These are phyloP conservation scores for Salix exigua DNA, from an alignment of 345 rosid genomes.

Conservation along the genomic window DNA sequence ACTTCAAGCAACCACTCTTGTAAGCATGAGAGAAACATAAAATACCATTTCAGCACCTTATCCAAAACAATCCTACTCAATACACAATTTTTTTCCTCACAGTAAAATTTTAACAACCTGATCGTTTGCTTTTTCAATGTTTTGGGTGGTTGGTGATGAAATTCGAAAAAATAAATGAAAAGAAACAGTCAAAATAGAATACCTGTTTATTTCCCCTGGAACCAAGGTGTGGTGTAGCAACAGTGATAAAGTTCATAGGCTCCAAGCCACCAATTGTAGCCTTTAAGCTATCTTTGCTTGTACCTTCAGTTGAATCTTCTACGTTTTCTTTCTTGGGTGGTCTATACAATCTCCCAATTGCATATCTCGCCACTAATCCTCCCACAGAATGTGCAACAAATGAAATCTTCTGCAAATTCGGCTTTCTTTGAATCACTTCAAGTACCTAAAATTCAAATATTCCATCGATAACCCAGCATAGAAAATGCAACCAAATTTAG, in stretches of 20 bases:
- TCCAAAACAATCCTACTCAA: not conserved
- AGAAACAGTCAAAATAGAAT: not conserved
- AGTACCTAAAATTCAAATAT: slow-evolving; percentile 52
- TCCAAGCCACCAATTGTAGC: slow-evolving; percentile 79
- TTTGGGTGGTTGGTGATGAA: slow-evolving; percentile 4
- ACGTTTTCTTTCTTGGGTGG: slow-evolving; percentile 35
- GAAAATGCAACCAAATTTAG: not conserved
- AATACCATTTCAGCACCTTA: not conserved
- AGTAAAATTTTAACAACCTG: not conserved
- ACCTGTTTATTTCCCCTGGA: slow-evolving; percentile 97
- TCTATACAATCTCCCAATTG: slow-evolving; percentile 81
- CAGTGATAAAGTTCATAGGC: slow-evolving; percentile 83
- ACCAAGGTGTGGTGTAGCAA: slow-evolving; percentile 97
- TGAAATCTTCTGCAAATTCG: slow-evolving; percentile 70
- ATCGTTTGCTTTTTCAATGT: not conserved
- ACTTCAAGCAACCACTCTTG: not conserved
- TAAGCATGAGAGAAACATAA: not conserved
- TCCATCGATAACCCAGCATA: not conserved
- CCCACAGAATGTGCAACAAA: slow-evolving; percentile 91
- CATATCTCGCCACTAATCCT: slow-evolving; percentile 89
- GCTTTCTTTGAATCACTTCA: slow-evolving; percentile 61
- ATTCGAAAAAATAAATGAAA: slow-evolving; percentile 4
- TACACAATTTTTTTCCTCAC: not conserved
- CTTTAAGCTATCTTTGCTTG: slow-evolving; percentile 23
- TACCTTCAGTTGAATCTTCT: slow-evolving; percentile 23